These are phyloP conservation scores for Neurospora sp. DNA, from an alignment of 495 filamentous ascomycete genomes.

Conservation along the genomic window DNA sequence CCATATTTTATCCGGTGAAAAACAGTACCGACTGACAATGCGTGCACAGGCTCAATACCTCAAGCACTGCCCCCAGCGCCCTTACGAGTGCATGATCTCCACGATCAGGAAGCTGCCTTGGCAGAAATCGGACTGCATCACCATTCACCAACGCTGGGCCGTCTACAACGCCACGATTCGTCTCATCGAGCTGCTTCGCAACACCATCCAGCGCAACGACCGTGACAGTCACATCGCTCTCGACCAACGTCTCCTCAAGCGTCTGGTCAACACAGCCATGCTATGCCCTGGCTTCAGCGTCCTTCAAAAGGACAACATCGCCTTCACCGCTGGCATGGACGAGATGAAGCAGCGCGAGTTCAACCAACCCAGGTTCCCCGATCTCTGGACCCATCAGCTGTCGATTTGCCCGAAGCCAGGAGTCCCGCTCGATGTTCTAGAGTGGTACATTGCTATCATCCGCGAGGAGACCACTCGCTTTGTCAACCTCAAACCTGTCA, in stretches of 20 bases:
- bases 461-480: constrained; percentile 32
- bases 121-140: constrained; percentile 52
- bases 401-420: constrained; percentile 31
- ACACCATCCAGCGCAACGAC: constrained; percentile 18
- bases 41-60: constrained; percentile 50
- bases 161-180: constrained; percentile 43
- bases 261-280: constrained; percentile 49
- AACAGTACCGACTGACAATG: not conserved
- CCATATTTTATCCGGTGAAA: not conserved
- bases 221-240: constrained; percentile 32
- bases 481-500: constrained; percentile 10
- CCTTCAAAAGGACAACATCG: constrained; percentile 46
- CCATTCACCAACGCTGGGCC: constrained; percentile 49
- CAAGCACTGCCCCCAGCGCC: constrained; percentile 55
- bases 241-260: constrained; percentile 43
- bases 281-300: constrained; percentile 57
- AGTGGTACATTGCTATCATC: constrained; percentile 46
- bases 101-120: constrained; percentile 71
- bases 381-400: constrained; percentile 31
- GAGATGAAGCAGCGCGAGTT: constrained; percentile 14
- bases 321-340: constrained; percentile 13
- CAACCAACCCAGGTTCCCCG: constrained; percentile 28
- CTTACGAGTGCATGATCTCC: constrained; percentile 66
- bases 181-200: constrained; percentile 30
- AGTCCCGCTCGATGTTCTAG: constrained; percentile 32